Base-by-base conservation (phyloP, 805 yeast species). In the Dipodascus geniculatus region DNA sequence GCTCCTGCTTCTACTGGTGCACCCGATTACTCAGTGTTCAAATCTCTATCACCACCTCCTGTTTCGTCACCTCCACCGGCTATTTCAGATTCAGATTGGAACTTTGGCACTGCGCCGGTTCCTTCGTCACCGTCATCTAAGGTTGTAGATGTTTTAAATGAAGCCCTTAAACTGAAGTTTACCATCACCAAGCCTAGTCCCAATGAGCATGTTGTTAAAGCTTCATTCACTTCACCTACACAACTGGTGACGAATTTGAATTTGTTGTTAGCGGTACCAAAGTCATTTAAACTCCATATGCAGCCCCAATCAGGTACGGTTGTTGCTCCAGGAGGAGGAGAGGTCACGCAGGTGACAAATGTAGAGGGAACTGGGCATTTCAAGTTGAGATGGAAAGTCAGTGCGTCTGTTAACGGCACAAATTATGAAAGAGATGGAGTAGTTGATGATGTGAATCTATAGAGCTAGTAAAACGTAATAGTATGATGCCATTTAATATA, bases 201-300 rank as follows among this genome's bases (percentile, higher is more conserved):
- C 4, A n/a, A 14, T 38, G 44, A 38, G 20, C 44, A 38, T 38
- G 20, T n/a, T 38, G 20, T 38, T n/a, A 38, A 38, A 17, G 44
- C 44, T 11, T n/a, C 20, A n/a, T 38, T 38, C 14, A 38, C 44
- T 6, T 52, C 61, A 2, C 48, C 55, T 22, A n/a, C 52, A 4
- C 63, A 65, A 48, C 66, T 77, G 16, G 66, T 85, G 33, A 66
- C 76, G 4, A 73, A 75, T 55, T 66, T 86, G 48, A 77, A 79
- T 55, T 79, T 83, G 59, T 72, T 80, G 63, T 66, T 85, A 42
- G 93, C 95, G 0, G 88, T 82, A 31, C 87, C 95, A 53, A 82
- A 81, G 61, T 63, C 76, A 4, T 76, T 82, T 62, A 71, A 71
- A 51, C 71, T 86, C 57, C 74, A 71, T 52, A 74, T 86, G 63